These are phyloP conservation scores for Asclepias syriaca DNA, from an alignment of 257 asterid species.

Conservation along the genomic window DNA sequence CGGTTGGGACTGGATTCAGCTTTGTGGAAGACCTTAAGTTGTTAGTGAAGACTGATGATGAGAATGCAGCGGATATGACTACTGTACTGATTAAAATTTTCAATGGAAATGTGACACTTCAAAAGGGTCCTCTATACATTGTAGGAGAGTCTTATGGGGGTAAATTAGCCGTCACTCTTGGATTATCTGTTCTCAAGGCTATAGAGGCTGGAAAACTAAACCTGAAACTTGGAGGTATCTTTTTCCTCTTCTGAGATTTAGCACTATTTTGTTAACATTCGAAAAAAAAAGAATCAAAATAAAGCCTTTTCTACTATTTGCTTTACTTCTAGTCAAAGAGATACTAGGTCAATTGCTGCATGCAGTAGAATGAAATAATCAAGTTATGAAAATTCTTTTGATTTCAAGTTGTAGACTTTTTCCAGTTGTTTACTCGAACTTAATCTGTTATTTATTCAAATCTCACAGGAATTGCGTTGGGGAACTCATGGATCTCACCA, in stretches of 20 bases:
- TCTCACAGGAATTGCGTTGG: conserved; percentile 70
- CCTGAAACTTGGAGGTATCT: conserved; percentile 73
- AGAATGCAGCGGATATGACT: conserved; percentile 79
- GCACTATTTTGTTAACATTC: too few relatives aligned
- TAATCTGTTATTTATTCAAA: neutral
- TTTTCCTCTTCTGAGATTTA: neutral
- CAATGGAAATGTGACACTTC: conserved; percentile 54
- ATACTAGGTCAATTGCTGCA: too few relatives aligned
- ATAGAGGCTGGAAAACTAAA: conserved; percentile 60
- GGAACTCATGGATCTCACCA: conserved; percentile 94
- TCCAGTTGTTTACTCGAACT: too few relatives aligned
- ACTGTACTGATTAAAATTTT: conserved; percentile 61
- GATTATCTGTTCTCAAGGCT: conserved; percentile 67
- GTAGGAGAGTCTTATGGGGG: conserved; percentile 98
- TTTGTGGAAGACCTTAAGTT: conserved; percentile 70
- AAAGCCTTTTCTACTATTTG: too few relatives aligned
- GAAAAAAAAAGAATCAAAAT: too few relatives aligned
- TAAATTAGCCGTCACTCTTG: conserved; percentile 85
- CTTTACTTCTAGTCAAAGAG: neutral
- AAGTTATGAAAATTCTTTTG: too few relatives aligned
- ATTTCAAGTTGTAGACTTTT: too few relatives aligned
- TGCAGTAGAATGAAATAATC: too few relatives aligned
- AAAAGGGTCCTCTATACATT: conserved; percentile 67
- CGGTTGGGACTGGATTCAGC: conserved; percentile 96
- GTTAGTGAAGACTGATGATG: conserved; percentile 72